Evolutionary conservation across 768 basidiomycete genomes (phyloP).

Genomic region (Lepiota subincarnata): DNA sequence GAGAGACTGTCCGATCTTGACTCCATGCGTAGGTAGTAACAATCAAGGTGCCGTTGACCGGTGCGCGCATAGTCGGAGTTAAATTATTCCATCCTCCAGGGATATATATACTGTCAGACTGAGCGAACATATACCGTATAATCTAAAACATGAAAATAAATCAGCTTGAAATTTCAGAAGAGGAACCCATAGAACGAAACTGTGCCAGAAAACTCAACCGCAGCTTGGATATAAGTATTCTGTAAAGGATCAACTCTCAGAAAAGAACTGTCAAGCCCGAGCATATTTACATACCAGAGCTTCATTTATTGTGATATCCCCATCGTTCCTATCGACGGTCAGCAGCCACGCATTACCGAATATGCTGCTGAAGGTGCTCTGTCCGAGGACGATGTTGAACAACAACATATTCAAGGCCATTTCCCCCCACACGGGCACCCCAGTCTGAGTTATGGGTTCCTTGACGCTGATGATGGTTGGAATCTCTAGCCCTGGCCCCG

Average conservation of each 20-base stretch:
- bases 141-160: not conserved
- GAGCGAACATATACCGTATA: not conserved
- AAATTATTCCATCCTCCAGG: not conserved
- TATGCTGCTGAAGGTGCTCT: not conserved
- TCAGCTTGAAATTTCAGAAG: not conserved
- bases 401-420: not conserved
- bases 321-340: not conserved
- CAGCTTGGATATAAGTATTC: too few species aligned
- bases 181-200: not conserved
- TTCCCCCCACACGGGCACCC: not conserved
- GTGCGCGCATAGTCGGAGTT: not conserved
- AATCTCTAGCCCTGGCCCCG: not conserved
- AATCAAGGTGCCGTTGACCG: not conserved
- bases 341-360: conserved; percentile 1
- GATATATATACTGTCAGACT: not conserved
- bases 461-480: not conserved
- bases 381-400: not conserved
- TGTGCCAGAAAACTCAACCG: not conserved
- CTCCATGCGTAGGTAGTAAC: not conserved
- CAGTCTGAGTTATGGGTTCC: not conserved
- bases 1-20: too few species aligned
- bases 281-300: not conserved
- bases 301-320: not conserved
- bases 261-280: too few species aligned
- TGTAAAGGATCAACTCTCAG: too few species aligned